Percentiles rank a stretch among this genome's conserved stretches.
phyloP scores from a whole-genome alignment of 345 rosid genomes.

The Syzygium jambos region DNA sequence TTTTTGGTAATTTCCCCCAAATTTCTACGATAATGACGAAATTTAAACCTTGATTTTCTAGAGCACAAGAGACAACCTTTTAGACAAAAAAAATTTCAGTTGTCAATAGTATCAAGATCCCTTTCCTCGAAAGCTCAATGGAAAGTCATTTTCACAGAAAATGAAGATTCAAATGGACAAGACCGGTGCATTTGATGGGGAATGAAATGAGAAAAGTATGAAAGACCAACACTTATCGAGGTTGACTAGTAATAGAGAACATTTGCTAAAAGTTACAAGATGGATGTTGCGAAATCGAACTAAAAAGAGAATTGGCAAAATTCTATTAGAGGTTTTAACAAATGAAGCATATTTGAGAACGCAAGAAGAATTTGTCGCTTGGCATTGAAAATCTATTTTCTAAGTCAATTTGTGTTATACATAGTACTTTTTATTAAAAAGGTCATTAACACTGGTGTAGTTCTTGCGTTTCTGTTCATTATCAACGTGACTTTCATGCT shows the following conservation, averaged over 20 bases:
- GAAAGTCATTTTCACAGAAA: background rate
- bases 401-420: no score
- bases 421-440: no score
- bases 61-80: background rate
- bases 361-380: no score
- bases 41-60: no score
- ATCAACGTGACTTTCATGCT: background rate
- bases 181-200: background rate
- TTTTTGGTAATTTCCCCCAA: no score
- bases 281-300: background rate
- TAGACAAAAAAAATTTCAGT: no score
- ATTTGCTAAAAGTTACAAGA: background rate
- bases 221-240: background rate
- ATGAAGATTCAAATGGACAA: background rate
- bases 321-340: no score
- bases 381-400: no score
- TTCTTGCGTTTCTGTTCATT: background rate
- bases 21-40: no score
- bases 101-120: background rate
- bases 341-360: background rate
- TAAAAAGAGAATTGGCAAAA: background rate
- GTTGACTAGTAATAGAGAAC: background rate
- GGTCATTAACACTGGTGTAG: background rate
- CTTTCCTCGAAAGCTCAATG: background rate
- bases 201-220: background rate